Conservation (phyloP, 1,139 yeast genomes). For the Taphrina flavorubra region DNA sequence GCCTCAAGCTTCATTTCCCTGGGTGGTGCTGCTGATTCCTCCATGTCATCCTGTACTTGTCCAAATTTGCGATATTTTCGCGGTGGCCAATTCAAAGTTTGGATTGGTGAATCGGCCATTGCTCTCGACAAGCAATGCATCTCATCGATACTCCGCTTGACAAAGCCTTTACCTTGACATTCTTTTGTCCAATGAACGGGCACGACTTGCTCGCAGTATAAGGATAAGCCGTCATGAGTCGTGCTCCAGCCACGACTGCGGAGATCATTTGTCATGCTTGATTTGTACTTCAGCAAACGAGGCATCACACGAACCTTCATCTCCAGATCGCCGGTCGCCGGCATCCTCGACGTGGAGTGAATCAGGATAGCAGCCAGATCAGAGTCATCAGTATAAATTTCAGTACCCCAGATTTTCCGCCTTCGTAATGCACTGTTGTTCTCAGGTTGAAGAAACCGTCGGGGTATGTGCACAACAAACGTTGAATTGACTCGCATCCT, state of each 20-base stretch:
- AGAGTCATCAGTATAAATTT: slow-evolving; percentile 89
- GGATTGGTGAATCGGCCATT: not conserved
- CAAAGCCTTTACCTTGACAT: slow-evolving; percentile 27
- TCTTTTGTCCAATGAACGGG: slow-evolving; percentile 25
- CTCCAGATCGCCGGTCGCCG: slow-evolving; percentile 52
- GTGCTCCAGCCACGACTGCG: slow-evolving; percentile 74
- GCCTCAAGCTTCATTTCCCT: not conserved
- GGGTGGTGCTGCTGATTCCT: not conserved
- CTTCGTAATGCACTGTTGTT: slow-evolving; percentile 28
- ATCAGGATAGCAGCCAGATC: slow-evolving; percentile 75
- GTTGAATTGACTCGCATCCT: slow-evolving; percentile 14
- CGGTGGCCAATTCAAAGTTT: slow-evolving; percentile 23
- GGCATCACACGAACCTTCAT: slow-evolving; percentile 78
- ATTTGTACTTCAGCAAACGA: slow-evolving; percentile 63
- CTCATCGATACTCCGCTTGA: slow-evolving; percentile 21
- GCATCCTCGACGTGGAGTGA: slow-evolving; percentile 60
- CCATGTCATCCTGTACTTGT: not conserved
- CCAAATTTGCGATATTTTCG: slow-evolving; percentile 10
- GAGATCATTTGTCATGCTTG: slow-evolving; percentile 69
- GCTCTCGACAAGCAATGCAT: slow-evolving; percentile 1
- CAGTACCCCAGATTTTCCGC: slow-evolving; percentile 88
- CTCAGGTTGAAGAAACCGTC: slow-evolving; percentile 23
- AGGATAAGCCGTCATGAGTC: slow-evolving; percentile 73
- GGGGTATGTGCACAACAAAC: slow-evolving; percentile 21
- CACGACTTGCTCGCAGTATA: slow-evolving; percentile 56